Evolutionary conservation across 2,329 filamentous ascomycete genomes (phyloP), one percentile per base, ranked within the genome.

Genomic region (Thelonectria blattea): DNA sequence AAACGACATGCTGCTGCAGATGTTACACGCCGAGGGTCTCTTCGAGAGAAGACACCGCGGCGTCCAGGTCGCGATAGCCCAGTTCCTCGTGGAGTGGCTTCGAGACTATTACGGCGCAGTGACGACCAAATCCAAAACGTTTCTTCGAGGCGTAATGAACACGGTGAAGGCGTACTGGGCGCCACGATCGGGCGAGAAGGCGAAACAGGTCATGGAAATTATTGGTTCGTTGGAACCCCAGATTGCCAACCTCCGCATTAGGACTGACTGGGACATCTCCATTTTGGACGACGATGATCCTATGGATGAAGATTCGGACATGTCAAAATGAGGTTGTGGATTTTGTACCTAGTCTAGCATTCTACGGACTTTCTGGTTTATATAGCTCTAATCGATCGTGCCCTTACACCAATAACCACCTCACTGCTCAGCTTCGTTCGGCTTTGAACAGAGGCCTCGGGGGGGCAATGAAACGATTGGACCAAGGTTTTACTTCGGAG

Each of bases 321-420:
- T 17, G 47, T 50, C 47, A 51, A n/a, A 12, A 51, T 51, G 27
- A 51, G 46, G 48, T 24, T 51, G 48, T 22, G 48, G 48, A 51
- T 8, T 51, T 34, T 51, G 18, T n/a, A n/a, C n/a, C n/a, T 51
- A 51, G 48, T 22, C n/a, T 22, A 34, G 34, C 34, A 51, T 51
- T 51, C 39, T 39, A 24, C 27, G 30, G 45, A n/a, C 45, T 47
- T 47, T 6, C 45, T 30, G 15, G 7, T 47, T 47, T 47, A 11
- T 47, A 32, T 17, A n/a, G n/a, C 20, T 47, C 27, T 30, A 2
- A 47, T 47, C 20, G 1, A 47, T 47, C 20, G 1, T 14, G 17
- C 14, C 20, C 45, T n/a, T 32, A 30, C 15, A 47, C 45, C 15
- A 47, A 47, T 32, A 47, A 15, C 45, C n/a, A n/a, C n/a, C n/a